These are phyloP conservation scores for Talaromyces wortmannii DNA, from an alignment of 495 filamentous ascomycete species.

Conservation along the genomic window DNA sequence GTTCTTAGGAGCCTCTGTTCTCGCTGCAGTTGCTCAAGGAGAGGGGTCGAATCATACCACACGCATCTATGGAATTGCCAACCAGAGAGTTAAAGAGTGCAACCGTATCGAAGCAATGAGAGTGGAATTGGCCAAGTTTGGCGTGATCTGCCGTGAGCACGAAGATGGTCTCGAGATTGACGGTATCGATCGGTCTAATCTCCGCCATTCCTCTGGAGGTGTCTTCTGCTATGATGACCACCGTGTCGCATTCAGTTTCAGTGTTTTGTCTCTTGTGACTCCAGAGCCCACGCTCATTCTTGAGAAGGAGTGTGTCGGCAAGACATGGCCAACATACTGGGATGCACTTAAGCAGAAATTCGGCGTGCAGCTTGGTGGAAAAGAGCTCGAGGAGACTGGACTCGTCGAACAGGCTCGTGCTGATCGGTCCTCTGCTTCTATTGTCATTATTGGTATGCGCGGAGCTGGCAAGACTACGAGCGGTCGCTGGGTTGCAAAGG, in stretches of 20 bases:
- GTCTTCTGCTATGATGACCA: constrained; percentile 97
- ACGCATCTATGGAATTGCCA: constrained; percentile 91
- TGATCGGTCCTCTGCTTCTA: constrained; percentile 47
- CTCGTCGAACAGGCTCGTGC: constrained; percentile 14
- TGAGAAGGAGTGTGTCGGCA: constrained; percentile 88
- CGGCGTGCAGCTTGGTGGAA: constrained; percentile 63
- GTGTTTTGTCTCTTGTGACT: constrained; percentile 74
- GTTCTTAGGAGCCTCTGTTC: constrained; percentile 88
- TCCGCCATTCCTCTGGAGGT: constrained; percentile 57
- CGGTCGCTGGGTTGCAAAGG: constrained; percentile 71
- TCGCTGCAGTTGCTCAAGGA: constrained; percentile 83
- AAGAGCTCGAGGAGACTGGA: constrained; percentile 48
- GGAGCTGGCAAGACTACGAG: constrained; percentile 96
- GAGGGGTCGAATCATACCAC: constrained; percentile 52
- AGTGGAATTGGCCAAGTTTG: constrained; percentile 92
- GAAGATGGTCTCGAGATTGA: constrained; percentile 89
- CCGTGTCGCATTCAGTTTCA: constrained; percentile 96
- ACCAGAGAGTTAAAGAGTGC: constrained; percentile 97
- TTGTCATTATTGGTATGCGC: constrained; percentile 96
- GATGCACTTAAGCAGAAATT: constrained; percentile 75
- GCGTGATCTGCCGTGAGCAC: constrained; percentile 77
- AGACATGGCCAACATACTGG: constrained; percentile 99
- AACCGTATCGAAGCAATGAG: constrained; percentile 97
- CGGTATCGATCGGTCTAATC: constrained; percentile 53
- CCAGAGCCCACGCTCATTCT: constrained; percentile 70